Percentiles rank a stretch among this genome's conserved stretches.
phyloP scores from a whole-genome alignment of 1,139 yeast species.

The Geotrichum histeridarum region DNA sequence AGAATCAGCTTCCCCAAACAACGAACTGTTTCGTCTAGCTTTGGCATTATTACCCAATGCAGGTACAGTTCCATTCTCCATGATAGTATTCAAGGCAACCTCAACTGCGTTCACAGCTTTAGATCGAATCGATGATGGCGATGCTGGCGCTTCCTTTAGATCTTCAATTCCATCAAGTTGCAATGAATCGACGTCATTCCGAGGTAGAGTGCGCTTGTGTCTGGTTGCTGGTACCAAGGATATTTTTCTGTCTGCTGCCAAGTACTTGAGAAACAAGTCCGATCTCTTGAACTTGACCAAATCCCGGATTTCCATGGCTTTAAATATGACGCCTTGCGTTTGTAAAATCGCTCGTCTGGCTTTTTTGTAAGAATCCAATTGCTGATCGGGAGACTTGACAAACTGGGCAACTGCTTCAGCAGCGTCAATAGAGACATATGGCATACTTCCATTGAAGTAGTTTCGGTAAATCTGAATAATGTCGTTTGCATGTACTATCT shows the following conservation, averaged over 20 bases:
- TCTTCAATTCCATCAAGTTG: constrained; percentile 15
- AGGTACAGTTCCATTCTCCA: constrained; percentile 29
- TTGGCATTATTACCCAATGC: constrained; percentile 11
- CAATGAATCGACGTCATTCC: constrained; percentile 14
- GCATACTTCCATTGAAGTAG: constrained; percentile 38
- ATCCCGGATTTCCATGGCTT: constrained; percentile 47
- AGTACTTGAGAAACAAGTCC: constrained; percentile 27
- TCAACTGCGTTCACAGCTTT: constrained; percentile 50
- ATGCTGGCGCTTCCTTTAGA: neutral
- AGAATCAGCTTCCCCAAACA: constrained; percentile 24
- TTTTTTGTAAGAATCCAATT: constrained; percentile 22
- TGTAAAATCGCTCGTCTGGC: constrained; percentile 56
- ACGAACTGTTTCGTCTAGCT: constrained; percentile 30
- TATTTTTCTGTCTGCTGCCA: constrained; percentile 31
- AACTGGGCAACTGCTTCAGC: constrained; percentile 29
- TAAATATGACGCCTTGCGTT: constrained; percentile 51
- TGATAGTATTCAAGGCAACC: constrained; percentile 62
- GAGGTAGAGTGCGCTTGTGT: neutral
- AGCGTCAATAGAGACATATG: constrained; percentile 23
- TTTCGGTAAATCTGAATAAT: constrained; percentile 42
- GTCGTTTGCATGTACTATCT: constrained; percentile 29
- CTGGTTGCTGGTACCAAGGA: constrained; percentile 22
- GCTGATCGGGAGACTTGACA: constrained; percentile 22
- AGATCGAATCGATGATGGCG: constrained; percentile 33
- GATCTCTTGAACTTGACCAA: constrained; percentile 56